Evolutionary conservation across 345 rosid genomes (phyloP).

Genomic region (Jatropha curcas): DNA sequence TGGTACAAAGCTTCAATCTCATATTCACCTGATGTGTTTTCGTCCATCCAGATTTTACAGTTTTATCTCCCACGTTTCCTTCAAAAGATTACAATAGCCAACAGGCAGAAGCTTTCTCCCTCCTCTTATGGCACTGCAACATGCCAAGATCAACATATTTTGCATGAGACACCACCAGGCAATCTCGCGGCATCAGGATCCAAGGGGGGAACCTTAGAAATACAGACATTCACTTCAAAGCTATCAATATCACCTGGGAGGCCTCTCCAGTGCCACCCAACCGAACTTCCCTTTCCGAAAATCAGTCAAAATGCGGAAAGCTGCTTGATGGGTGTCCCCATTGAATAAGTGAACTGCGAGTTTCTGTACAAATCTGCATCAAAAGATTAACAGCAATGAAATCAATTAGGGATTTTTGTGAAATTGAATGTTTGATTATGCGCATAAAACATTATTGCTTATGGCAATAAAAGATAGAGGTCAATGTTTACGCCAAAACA

Average conservation of each 20-base stretch:
- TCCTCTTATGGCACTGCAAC: neutral
- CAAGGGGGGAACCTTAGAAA: neutral
- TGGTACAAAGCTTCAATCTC: neutral
- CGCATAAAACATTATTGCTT: neutral
- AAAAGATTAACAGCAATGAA: constrained; percentile 11
- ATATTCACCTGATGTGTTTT: neutral
- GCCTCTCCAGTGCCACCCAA: constrained; percentile 77
- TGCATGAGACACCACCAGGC: neutral
- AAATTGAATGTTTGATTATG: neutral
- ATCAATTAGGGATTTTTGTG: constrained; percentile 6
- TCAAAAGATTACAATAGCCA: neutral
- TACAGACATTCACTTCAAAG: neutral
- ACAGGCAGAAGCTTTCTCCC: neutral
- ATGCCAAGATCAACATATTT: neutral
- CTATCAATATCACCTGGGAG: constrained; percentile 39
- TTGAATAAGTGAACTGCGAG: constrained; percentile 70
- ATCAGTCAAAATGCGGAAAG: constrained; percentile 75
- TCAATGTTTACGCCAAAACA: neutral
- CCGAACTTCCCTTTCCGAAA: constrained; percentile 91
- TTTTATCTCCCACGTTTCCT: neutral
- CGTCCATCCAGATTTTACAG: neutral
- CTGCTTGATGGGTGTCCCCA: constrained; percentile 83
- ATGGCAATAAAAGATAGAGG: neutral
- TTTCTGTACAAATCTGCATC: constrained; percentile 74
- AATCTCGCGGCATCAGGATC: neutral